phyloP scores from a whole-genome alignment of 345 rosid genomes.

The Populus davidiana region DNA sequence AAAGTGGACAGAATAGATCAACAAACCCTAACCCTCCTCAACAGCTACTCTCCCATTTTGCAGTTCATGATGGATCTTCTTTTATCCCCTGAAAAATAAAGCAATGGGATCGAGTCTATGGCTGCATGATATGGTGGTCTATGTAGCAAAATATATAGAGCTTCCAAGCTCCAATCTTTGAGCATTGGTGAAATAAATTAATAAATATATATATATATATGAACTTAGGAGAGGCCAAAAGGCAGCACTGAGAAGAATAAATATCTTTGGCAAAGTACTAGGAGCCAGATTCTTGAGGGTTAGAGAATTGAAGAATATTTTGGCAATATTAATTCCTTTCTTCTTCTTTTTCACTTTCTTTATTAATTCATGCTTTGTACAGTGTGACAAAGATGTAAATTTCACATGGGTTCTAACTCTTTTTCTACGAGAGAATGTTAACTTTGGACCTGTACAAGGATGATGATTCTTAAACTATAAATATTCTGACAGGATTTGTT shows the following conservation, averaged over 20 bases:
- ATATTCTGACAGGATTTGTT: neutral
- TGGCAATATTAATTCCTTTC: neutral
- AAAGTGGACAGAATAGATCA: conserved; percentile 47
- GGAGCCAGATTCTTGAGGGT: conserved; percentile 11
- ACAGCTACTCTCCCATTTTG: conserved; percentile 56
- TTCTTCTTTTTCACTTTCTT: neutral
- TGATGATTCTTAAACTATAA: neutral
- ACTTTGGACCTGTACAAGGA: conserved; percentile 33
- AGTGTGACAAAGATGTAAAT: conserved; percentile 18
- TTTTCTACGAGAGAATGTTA: conserved; percentile 8
- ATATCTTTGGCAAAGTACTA: conserved; percentile 1
- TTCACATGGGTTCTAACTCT: neutral
- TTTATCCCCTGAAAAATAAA: conserved; percentile 44
- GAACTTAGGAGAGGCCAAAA: conserved; percentile 2
- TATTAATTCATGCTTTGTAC: conserved; percentile 21
- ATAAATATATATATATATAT: neutral
- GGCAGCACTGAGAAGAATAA: conserved; percentile 16
- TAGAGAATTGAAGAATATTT: conserved; percentile 2
- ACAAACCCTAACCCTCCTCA: conserved; percentile 27
- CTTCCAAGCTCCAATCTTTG: neutral
- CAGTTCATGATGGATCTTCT: conserved; percentile 59
- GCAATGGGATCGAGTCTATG: neutral
- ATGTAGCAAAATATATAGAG: too few species aligned
- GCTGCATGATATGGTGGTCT: too few species aligned
- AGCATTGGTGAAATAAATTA: conserved; percentile 5